A percentile compares a stretch with the other conserved stretches of the same genome.
Evolutionary conservation across 169 alveolate species (phyloP).

Genomic region (Plasmodium fragile): DNA sequence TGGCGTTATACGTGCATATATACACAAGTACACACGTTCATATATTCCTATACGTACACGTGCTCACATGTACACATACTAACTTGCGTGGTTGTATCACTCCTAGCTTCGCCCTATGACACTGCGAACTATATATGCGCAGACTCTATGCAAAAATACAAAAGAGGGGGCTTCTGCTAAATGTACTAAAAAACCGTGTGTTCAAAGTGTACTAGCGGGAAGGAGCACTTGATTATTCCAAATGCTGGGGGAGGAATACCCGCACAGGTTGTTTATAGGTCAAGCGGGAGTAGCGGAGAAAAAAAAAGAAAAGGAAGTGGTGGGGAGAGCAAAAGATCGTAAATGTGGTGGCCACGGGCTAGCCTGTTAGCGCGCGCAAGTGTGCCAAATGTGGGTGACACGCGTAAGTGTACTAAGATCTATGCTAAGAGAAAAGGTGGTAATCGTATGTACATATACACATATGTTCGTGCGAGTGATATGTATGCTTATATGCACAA

Average conservation of each 20-base stretch:
- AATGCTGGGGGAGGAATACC: neutral
- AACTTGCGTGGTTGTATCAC: neutral
- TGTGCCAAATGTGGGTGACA: neutral
- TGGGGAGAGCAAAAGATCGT: neutral
- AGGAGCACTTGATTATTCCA: neutral
- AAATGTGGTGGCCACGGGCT: neutral
- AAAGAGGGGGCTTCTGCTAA: neutral
- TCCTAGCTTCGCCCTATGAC: neutral
- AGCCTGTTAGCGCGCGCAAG: neutral
- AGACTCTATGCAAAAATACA: neutral
- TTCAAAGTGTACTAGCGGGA: neutral
- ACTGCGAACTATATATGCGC: neutral
- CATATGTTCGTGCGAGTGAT: neutral
- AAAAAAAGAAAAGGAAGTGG: too few species aligned
- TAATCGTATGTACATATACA: neutral
- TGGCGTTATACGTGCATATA: neutral
- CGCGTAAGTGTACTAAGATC: neutral
- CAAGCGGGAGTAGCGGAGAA: neutral
- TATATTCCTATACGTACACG: neutral
- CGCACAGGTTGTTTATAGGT: neutral
- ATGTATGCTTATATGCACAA: neutral
- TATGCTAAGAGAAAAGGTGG: neutral
- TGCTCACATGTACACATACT: neutral
- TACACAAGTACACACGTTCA: neutral
- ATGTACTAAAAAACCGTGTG: neutral